Evolutionary conservation across 1,139 yeast genomes (phyloP).

Genomic region (Nakaseomyces nivariensis): DNA sequence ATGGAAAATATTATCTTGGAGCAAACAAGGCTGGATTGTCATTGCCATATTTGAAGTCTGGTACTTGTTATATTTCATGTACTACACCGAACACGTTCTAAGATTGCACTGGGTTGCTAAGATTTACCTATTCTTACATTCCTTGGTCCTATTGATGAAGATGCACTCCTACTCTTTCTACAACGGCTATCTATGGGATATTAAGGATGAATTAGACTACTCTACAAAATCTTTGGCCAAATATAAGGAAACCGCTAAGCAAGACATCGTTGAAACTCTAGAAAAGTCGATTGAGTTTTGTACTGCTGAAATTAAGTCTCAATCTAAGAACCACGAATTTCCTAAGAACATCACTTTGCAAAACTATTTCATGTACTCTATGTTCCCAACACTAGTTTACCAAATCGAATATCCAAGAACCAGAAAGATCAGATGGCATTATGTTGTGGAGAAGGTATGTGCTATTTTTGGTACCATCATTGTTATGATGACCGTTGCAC

Average conservation of each 20-base stretch:
- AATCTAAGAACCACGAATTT: slow-evolving; percentile 35
- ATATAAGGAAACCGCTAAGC: slow-evolving; percentile 15
- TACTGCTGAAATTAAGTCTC: slow-evolving; percentile 49
- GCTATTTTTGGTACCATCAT: slow-evolving; percentile 84
- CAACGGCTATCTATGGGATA: slow-evolving; percentile 78
- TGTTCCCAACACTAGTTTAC: slow-evolving; percentile 88
- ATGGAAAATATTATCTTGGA: slow-evolving; percentile 44
- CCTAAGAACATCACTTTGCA: slow-evolving; percentile 59
- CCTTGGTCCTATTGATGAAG: slow-evolving; percentile 82
- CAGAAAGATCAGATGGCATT: slow-evolving; percentile 52
- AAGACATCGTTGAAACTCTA: slow-evolving; percentile 30
- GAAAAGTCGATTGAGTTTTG: slow-evolving; percentile 50
- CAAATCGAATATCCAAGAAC: slow-evolving; percentile 76
- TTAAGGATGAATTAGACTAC: slow-evolving; percentile 44
- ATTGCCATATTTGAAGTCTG: slow-evolving; percentile 47
- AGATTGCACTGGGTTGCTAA: slow-evolving; percentile 79
- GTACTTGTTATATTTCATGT: slow-evolving; percentile 39
- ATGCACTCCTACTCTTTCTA: slow-evolving; percentile 85
- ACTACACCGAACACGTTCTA: slow-evolving; percentile 40
- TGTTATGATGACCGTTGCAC: slow-evolving; percentile 76
- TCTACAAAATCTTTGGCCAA: slow-evolving; percentile 33
- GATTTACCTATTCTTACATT: slow-evolving; percentile 71
- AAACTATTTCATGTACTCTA: slow-evolving; percentile 66
- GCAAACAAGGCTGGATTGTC: slow-evolving; percentile 46
- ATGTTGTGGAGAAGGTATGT: slow-evolving; percentile 56